Base-by-base conservation (phyloP, 768 basidiomycete genomes). In the Tylopilus sp. region DNA sequence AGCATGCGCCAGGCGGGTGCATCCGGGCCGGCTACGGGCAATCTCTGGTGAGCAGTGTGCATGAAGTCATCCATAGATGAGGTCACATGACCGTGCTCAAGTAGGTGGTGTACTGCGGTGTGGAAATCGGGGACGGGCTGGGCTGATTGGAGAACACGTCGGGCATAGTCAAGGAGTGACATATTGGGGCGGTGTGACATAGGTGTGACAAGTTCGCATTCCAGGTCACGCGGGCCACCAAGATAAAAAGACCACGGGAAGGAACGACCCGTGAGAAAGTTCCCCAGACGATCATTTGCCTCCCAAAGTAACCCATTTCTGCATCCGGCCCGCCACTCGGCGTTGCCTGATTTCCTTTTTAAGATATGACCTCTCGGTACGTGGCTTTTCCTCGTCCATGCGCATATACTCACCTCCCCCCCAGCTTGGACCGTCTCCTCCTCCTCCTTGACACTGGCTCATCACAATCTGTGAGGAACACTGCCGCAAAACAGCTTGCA, bases 401-500 rank as follows among this genome's bases (percentile, higher is more conserved):
- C 21, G 1, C 28, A 8, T 30, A 6, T 20, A 7, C 55, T 51
- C 43, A 51, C 47, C 39, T n/a, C 9, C 47, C 0, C 47, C 48
- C 6, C 62, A 95, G 95, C 76, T 85, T 98, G 76, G 97, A 98
- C 80, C 86, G 97, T 71, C 88, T 99, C 75, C 85, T 99, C 68
- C 80, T 91, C 62, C 80, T 99, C 40, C 82, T 99, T 56, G 95
- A 98, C 69, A 94, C 93, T 33, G 97, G 97, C 40, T 95, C 95
- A 12, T 93, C 93, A 3, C 71, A 80, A 38, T 87, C 88, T 44
- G 87, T 99, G 58, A 82, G 95, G 65, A 84, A 84, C 56, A 97
- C 97, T n/a, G 95, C 97, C 0, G 95, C 95, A 5, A 94, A 92
- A 63, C 97, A 99, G 68, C 78, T 99, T 40, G 94, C 94, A 0